Evolutionary conservation across 2,329 filamentous ascomycete species (phyloP).

Genomic region (Alternaria viburni): DNA sequence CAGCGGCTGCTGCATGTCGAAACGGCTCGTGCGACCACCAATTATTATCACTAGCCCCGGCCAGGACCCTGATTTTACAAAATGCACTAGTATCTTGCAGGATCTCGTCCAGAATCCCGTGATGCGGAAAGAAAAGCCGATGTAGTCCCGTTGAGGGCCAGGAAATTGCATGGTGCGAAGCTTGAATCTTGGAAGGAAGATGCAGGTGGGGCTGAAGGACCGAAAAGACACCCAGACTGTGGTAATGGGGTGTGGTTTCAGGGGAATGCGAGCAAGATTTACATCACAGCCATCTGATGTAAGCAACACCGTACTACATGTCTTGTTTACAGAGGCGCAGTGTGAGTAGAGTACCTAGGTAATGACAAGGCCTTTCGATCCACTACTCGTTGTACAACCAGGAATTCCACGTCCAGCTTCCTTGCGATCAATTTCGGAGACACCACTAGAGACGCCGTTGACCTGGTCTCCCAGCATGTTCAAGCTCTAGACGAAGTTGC

Average conservation of each 20-base stretch:
- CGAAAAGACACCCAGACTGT: background rate
- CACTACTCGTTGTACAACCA: background rate
- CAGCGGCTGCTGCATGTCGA: background rate
- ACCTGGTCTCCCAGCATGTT: background rate
- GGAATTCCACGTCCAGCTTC: background rate
- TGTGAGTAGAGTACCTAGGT: background rate
- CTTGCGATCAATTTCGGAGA: background rate
- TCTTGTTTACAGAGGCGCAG: background rate
- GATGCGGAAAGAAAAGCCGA: background rate
- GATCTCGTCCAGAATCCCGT: conserved; percentile 2
- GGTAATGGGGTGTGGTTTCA: background rate
- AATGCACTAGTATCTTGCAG: conserved; percentile 14
- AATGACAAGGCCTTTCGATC: background rate
- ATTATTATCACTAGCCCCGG: background rate
- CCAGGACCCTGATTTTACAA: background rate
- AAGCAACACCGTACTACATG: background rate
- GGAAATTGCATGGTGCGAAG: background rate
- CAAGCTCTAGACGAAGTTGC: background rate
- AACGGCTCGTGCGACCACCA: background rate
- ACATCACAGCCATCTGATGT: background rate
- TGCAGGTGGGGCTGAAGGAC: background rate
- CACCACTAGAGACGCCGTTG: background rate
- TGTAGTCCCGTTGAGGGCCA: background rate
- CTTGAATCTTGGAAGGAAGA: background rate
- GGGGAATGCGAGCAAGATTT: background rate